Percentiles rank a stretch among this genome's conserved stretches.
Evolutionary conservation across 192 early-diverging fungal species (phyloP).

Genomic region (Backusella sp.): DNA sequence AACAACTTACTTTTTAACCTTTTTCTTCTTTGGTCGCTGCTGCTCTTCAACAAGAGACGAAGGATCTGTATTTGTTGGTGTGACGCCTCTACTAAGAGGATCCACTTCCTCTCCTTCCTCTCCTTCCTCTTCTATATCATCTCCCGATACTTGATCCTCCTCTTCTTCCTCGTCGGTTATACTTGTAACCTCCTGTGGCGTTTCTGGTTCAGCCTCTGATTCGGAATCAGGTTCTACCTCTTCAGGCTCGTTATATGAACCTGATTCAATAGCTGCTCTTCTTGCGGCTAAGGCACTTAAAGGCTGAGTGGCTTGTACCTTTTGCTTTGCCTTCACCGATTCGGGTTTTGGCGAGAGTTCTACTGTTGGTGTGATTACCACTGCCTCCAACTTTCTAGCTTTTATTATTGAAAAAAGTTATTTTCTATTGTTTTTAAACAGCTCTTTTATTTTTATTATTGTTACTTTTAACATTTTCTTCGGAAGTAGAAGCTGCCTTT

Average conservation of each 20-base stretch:
- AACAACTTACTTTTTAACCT: slow-evolving; percentile 1
- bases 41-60: not conserved
- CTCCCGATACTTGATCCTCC: not conserved
- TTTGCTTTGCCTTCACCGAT: not conserved
- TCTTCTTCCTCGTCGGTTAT: slow-evolving; percentile 4
- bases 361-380: not conserved
- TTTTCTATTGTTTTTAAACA: not conserved
- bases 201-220: slow-evolving; percentile 22
- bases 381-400: not conserved
- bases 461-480: not conserved
- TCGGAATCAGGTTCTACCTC: slow-evolving; percentile 3
- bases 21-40: not conserved
- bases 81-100: not conserved
- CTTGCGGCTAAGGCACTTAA: slow-evolving; percentile 23
- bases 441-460: not conserved
- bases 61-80: not conserved
- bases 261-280: slow-evolving; percentile 16
- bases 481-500: not conserved
- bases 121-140: not conserved
- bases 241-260: not conserved
- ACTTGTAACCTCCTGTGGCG: not conserved
- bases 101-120: not conserved
- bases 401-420: not conserved
- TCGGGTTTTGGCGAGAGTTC: not conserved
- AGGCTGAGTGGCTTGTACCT: not conserved